Percentiles rank a stretch among this genome's conserved stretches.
Evolutionary conservation across 352 stramenopile species (phyloP).

Genomic region (Detonula confervacea): DNA sequence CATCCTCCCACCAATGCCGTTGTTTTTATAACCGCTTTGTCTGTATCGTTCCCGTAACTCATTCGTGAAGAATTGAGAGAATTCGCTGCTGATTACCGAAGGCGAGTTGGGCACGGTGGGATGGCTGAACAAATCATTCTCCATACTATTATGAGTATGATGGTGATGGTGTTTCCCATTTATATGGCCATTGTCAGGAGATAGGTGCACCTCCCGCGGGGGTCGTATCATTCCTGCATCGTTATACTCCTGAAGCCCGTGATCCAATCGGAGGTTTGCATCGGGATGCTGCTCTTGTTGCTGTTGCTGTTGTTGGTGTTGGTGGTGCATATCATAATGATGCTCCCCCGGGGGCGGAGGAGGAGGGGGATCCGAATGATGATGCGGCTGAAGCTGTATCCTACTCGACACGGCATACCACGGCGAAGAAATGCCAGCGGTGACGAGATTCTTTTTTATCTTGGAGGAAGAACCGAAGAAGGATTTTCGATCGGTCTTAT

Average conservation of each 20-base stretch:
- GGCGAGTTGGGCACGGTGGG: neutral
- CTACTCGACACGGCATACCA: constrained; percentile 16
- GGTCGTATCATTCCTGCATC: neutral
- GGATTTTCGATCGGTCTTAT: neutral
- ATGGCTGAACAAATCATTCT: neutral
- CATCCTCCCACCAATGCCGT: too few relatives aligned
- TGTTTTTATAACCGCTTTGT: neutral
- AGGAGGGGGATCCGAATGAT: neutral
- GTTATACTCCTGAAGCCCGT: neutral
- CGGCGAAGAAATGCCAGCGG: constrained; percentile 2
- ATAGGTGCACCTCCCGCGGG: neutral
- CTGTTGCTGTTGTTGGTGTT: neutral
- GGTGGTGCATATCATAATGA: too few relatives aligned
- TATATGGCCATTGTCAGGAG: too few relatives aligned
- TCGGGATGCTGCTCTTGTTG: neutral
- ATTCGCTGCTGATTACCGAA: constrained; percentile 4
- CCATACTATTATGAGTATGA: too few relatives aligned
- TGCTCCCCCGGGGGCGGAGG: too few relatives aligned
- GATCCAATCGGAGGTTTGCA: neutral
- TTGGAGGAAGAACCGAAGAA: neutral
- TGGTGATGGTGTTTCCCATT: too few relatives aligned
- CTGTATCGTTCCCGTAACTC: constrained; percentile 5
- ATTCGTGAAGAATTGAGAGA: constrained; percentile 11
- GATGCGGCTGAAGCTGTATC: constrained; percentile 1
- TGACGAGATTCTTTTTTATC: constrained; percentile 17